Percentiles rank a stretch among this genome's conserved stretches.
phyloP scores from a whole-genome alignment of 1,284 basidiomycete genomes.

The Trametes polyzona region DNA sequence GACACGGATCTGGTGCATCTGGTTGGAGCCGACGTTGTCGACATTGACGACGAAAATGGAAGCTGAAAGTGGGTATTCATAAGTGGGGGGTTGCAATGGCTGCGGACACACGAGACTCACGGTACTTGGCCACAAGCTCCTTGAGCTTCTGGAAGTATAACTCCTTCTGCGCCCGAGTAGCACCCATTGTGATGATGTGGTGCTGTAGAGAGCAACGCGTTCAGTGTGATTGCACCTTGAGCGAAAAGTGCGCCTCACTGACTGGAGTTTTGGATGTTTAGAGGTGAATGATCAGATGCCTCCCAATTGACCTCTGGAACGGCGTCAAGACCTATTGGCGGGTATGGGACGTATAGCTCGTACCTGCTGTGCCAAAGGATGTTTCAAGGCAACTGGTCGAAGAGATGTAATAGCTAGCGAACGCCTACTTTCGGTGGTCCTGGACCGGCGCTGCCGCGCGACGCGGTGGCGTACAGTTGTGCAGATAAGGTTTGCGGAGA shows the following conservation, averaged over 20 bases:
- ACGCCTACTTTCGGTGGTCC: constrained; percentile 4
- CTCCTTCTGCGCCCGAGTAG: constrained; percentile 88
- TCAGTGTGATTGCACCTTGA: constrained; percentile 27
- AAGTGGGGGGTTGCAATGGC: not conserved
- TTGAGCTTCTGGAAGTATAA: constrained; percentile 94
- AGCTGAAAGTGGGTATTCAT: constrained; percentile 50
- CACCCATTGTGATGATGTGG: constrained; percentile 77
- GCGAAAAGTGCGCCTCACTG: constrained; percentile 13
- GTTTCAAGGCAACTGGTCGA: constrained; percentile 74
- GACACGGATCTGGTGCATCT: constrained; percentile 99
- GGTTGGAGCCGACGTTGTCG: constrained; percentile 99
- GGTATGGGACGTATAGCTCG: constrained; percentile 3
- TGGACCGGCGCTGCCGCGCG: not conserved
- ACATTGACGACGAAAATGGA: constrained; percentile 99
- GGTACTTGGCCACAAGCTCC: constrained; percentile 90
- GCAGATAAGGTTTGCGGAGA: constrained; percentile 30
- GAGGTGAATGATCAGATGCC: constrained; percentile 51
- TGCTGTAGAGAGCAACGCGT: not conserved
- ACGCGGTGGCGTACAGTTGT: constrained; percentile 35
- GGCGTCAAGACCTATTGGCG: constrained; percentile 1
- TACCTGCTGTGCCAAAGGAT: constrained; percentile 78
- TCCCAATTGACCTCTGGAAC: constrained; percentile 83
- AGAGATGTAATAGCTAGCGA: constrained; percentile 13
- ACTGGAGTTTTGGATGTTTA: constrained; percentile 24
- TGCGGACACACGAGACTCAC: constrained; percentile 51